phyloP scores from a whole-genome alignment of 768 basidiomycete species.

The Collybia sp. region DNA sequence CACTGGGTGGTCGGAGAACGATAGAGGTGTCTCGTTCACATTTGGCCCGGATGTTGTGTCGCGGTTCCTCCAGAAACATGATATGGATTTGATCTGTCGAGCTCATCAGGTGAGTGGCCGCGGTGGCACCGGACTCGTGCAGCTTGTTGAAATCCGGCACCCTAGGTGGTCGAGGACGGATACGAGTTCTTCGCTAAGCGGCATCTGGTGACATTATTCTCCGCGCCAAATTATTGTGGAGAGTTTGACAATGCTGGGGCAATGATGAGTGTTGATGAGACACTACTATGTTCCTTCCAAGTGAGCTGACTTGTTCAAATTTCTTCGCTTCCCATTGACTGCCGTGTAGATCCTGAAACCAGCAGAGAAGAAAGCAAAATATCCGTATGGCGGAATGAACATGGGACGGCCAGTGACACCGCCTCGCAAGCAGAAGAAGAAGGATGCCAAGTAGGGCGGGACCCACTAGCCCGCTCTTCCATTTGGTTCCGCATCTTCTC shows the following conservation, averaged over 20 bases:
- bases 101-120: conserved; percentile 81
- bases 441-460: conserved; percentile 68
- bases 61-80: conserved; percentile 97
- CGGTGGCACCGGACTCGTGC: background rate
- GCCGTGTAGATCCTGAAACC: conserved; percentile 86
- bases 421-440: conserved; percentile 97
- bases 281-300: conserved; percentile 96
- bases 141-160: conserved; percentile 4
- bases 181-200: conserved; percentile 99
- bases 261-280: conserved; percentile 99
- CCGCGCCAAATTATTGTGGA: conserved; percentile 92
- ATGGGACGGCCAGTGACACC: conserved; percentile 89
- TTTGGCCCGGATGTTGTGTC: conserved; percentile 98
- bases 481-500: conserved; percentile 1
- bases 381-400: conserved; percentile 83
- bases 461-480: conserved; percentile 3
- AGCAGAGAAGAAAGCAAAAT: conserved; percentile 97
- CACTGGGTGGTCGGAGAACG: conserved; percentile 99
- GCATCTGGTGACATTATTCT: conserved; percentile 94
- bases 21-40: conserved; percentile 97
- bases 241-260: conserved; percentile 99
- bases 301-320: conserved; percentile 33
- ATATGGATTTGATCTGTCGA: conserved; percentile 98
- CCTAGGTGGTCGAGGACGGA: conserved; percentile 94
- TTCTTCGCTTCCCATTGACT: background rate